A percentile compares a stretch with the other conserved stretches of the same genome.
Conservation (phyloP, 495 filamentous ascomycete genomes). For the Staphylotrichum longicolle region DNA sequence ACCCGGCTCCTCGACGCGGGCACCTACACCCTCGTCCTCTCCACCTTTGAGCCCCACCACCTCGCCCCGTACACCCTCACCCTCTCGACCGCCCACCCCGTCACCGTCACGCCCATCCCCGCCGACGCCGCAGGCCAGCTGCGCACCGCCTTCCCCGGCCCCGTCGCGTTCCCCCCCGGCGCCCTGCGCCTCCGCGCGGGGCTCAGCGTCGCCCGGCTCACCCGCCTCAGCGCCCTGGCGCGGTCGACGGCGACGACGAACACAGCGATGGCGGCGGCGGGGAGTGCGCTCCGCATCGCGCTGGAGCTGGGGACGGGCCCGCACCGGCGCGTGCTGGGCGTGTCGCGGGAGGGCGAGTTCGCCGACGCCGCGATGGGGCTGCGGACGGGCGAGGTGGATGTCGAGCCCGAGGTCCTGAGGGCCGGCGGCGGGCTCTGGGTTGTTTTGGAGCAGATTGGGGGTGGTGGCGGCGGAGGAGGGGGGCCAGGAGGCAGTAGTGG, state of each 20-base stretch:
- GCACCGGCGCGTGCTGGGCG: slow-evolving; percentile 58
- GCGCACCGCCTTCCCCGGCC: slow-evolving; percentile 50
- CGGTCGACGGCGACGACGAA: neutral
- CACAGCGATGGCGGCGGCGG: neutral
- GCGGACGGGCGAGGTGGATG: slow-evolving; percentile 66
- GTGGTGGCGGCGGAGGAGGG: slow-evolving; percentile 39
- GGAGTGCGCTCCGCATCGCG: slow-evolving; percentile 55
- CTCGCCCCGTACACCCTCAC: slow-evolving; percentile 71
- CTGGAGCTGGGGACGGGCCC: slow-evolving; percentile 65
- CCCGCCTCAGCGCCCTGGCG: slow-evolving; percentile 43
- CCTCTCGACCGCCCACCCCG: slow-evolving; percentile 59
- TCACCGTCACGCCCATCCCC: slow-evolving; percentile 54
- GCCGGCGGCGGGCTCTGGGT: slow-evolving; percentile 63
- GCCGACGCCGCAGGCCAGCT: slow-evolving; percentile 69
- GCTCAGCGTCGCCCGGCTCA: slow-evolving; percentile 54
- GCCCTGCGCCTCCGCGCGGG: slow-evolving; percentile 45
- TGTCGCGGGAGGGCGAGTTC: slow-evolving; percentile 60
- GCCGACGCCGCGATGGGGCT: slow-evolving; percentile 66
- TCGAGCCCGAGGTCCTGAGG: slow-evolving; percentile 54
- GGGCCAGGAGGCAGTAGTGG: neutral
- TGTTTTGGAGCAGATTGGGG: slow-evolving; percentile 71
- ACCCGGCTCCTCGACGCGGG: slow-evolving; percentile 57
- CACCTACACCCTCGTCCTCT: slow-evolving; percentile 80
- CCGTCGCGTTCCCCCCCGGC: slow-evolving; percentile 7
- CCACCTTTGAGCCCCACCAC: slow-evolving; percentile 80